A percentile compares a stretch with the other conserved stretches of the same genome.
Conservation (phyloP, 1,284 basidiomycete species). For the Melampsora larici-populina region DNA sequence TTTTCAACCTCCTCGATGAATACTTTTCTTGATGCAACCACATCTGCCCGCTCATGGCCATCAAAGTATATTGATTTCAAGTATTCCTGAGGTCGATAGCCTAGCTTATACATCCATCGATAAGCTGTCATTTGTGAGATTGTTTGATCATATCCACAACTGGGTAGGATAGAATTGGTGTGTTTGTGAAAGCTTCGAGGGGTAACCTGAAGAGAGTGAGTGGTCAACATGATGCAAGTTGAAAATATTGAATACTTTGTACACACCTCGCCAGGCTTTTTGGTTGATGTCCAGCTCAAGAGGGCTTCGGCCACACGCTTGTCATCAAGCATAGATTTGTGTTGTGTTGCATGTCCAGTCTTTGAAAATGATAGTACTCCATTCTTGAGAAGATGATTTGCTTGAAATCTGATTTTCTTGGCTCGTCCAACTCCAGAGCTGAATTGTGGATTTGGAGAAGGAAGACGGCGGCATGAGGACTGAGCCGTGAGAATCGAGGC, state of each 20-base stretch:
- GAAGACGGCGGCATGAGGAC: neutral
- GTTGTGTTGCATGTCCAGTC: neutral
- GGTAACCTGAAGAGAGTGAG: constrained; percentile 19
- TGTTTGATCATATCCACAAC: neutral
- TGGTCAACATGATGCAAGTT: too few species aligned
- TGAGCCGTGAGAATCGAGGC: too few species aligned
- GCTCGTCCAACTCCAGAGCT: constrained; percentile 1
- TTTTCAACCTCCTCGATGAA: neutral
- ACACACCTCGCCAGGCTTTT: constrained; percentile 21
- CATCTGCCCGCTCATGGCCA: constrained; percentile 14
- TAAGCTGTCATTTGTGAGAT: constrained; percentile 7
- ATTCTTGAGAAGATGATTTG: neutral
- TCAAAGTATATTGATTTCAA: constrained; percentile 22
- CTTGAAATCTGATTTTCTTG: constrained; percentile 6
- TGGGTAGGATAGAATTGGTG: neutral
- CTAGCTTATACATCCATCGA: constrained; percentile 13
- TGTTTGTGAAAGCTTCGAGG: constrained; percentile 1
- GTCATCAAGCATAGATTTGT: constrained; percentile 16
- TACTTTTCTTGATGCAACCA: neutral
- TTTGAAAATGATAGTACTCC: neutral
- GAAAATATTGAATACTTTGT: neutral
- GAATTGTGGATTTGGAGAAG: neutral
- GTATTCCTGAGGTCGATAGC: constrained; percentile 2
- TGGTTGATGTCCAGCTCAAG: constrained; percentile 3
- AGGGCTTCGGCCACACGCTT: neutral